Conservation (phyloP, 2,329 filamentous ascomycete species). For the Arthrinium phaeospermum region DNA sequence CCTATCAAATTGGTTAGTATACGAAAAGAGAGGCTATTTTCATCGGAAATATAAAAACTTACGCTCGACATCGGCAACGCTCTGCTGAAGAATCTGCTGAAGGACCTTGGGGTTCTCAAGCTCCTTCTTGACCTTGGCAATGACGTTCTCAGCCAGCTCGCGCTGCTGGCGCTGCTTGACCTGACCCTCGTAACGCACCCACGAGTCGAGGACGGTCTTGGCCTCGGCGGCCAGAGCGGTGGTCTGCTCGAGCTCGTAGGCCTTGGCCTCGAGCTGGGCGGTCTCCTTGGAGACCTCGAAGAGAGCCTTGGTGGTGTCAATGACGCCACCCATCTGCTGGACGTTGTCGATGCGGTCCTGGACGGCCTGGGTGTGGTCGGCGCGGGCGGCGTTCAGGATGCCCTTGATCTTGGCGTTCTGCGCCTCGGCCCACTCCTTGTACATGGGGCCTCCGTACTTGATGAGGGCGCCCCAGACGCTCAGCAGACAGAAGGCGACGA, state of each 20-base stretch:
- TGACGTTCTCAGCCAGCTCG: slow-evolving; percentile 91
- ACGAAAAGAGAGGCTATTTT: slow-evolving; percentile 40
- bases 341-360: slow-evolving; percentile 94
- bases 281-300: slow-evolving; percentile 99
- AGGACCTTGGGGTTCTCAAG: slow-evolving; percentile 96
- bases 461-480: slow-evolving; percentile 91
- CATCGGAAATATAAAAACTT: slow-evolving; percentile 35
- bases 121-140: slow-evolving; percentile 98
- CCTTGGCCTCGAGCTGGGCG: slow-evolving; percentile 92
- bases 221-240: slow-evolving; percentile 91
- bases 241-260: slow-evolving; percentile 96
- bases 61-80: slow-evolving; percentile 96
- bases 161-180: slow-evolving; percentile 98
- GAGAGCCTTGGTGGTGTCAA: slow-evolving; percentile 95
- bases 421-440: slow-evolving; percentile 88
- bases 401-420: slow-evolving; percentile 92
- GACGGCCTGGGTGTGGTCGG: slow-evolving; percentile 94
- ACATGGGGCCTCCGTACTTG: slow-evolving; percentile 91
- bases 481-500: slow-evolving; percentile 90
- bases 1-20: slow-evolving; percentile 43
- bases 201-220: slow-evolving; percentile 94
- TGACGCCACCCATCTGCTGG: slow-evolving; percentile 90
- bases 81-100: slow-evolving; percentile 98
- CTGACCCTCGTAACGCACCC: slow-evolving; percentile 98
- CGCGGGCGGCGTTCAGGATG: slow-evolving; percentile 92